phyloP scores from a whole-genome alignment of 2,329 filamentous ascomycete species.

The Verticillium albo-atrum region DNA sequence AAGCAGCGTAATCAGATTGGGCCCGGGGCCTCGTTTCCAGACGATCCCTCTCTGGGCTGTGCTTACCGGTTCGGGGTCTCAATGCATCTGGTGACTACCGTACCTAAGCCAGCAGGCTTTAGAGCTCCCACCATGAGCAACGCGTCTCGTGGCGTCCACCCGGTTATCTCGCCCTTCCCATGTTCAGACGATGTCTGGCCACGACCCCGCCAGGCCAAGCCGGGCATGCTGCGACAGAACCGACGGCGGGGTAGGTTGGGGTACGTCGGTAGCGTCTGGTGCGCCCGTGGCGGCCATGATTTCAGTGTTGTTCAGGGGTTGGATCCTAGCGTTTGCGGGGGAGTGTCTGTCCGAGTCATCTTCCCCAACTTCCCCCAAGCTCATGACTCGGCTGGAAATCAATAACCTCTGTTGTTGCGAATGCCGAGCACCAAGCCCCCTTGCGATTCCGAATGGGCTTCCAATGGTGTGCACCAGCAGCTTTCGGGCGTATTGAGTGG shows the following conservation, averaged over 20 bases:
- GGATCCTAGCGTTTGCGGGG: not conserved
- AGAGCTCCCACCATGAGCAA: not conserved
- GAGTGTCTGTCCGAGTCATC: not conserved
- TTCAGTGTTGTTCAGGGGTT: not conserved
- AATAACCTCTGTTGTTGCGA: not conserved
- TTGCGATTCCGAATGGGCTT: not conserved
- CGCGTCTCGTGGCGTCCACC: not conserved
- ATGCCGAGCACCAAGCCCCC: not conserved
- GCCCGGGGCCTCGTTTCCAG: too few relatives aligned
- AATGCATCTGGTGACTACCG: not conserved
- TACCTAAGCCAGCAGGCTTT: not conserved
- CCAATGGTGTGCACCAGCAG: not conserved
- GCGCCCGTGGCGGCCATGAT: not conserved
- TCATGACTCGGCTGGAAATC: constrained; percentile 1
- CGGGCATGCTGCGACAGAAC: not conserved
- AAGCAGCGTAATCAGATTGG: too few relatives aligned
- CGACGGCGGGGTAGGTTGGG: not conserved
- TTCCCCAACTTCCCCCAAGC: not conserved
- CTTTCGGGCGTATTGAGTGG: not conserved
- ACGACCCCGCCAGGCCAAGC: not conserved
- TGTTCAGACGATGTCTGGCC: not conserved
- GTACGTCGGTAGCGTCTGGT: not conserved
- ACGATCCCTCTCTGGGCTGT: too few relatives aligned
- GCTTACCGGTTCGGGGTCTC: too few relatives aligned
- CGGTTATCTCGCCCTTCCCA: not conserved